Evolutionary conservation across 768 basidiomycete species (phyloP).

Genomic region (Boletus fagicola): DNA sequence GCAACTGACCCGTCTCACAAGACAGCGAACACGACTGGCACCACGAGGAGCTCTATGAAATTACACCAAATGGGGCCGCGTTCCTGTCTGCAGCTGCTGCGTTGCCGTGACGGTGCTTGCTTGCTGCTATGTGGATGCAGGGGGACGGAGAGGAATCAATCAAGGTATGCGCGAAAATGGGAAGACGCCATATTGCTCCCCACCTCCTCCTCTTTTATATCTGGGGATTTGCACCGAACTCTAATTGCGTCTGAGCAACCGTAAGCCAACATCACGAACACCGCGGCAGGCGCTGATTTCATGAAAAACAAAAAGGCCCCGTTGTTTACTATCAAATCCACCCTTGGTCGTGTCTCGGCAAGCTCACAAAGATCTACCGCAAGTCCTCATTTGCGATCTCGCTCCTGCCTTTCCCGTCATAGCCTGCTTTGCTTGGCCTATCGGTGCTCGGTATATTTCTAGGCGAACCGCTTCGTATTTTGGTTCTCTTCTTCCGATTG

Average conservation of each 20-base stretch:
- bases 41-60: slow-evolving; percentile 4
- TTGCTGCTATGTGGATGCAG: slow-evolving; percentile 12
- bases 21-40: slow-evolving; percentile 5
- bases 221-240: slow-evolving; percentile 27
- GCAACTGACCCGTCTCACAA: slow-evolving; percentile 19
- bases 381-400: slow-evolving; percentile 17
- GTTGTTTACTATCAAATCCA: slow-evolving; percentile 30
- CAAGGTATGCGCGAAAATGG: slow-evolving; percentile 16
- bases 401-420: slow-evolving; percentile 33
- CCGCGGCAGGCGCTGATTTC: slow-evolving; percentile 31
- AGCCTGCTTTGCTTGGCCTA: slow-evolving; percentile 35
- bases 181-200: slow-evolving; percentile 13
- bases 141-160: not conserved
- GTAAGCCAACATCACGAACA: slow-evolving; percentile 24
- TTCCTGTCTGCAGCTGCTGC: not conserved
- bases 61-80: not conserved
- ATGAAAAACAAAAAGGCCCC: slow-evolving; percentile 30
- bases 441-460: slow-evolving; percentile 41
- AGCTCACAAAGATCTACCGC: slow-evolving; percentile 24
- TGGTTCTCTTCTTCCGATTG: slow-evolving; percentile 48
- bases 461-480: slow-evolving; percentile 46
- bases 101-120: slow-evolving; percentile 15
- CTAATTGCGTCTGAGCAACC: slow-evolving; percentile 28
- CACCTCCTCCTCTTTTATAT: slow-evolving; percentile 29
- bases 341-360: slow-evolving; percentile 30